A percentile compares a stretch with the other conserved stretches of the same genome.
These are phyloP conservation scores for Helotiales sp. DNA, from an alignment of 2,329 filamentous ascomycete species.

Conservation along the genomic window DNA sequence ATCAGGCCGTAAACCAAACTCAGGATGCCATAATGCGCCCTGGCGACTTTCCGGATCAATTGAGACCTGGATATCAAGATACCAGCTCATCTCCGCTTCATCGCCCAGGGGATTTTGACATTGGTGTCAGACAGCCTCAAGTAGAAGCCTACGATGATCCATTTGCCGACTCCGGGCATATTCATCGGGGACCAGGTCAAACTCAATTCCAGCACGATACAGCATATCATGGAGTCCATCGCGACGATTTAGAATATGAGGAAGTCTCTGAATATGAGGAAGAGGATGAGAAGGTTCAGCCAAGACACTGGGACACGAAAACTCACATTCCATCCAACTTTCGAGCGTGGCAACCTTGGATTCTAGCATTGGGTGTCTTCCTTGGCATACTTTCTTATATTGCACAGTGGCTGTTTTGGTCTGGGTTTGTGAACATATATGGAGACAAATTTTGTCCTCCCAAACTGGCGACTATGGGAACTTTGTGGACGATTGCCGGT, in stretches of 20 bases:
- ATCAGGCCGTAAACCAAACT: no score
- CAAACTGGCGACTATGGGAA: not conserved
- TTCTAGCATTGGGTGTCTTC: not conserved
- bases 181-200: not conserved
- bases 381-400: not conserved
- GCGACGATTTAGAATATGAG: not conserved
- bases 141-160: not conserved
- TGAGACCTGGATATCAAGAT: no score
- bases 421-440: not conserved
- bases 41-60: no score
- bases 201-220: not conserved
- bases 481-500: not conserved
- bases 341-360: not conserved
- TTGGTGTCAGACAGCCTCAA: not conserved
- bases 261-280: not conserved
- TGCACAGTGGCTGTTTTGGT: conserved; percentile 1
- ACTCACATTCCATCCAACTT: not conserved
- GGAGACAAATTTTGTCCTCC: not conserved
- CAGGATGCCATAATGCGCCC: no score
- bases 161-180: not conserved
- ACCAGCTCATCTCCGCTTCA: no score
- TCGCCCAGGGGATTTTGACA: no score
- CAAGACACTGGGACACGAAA: not conserved
- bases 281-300: not conserved
- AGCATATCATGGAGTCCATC: not conserved